Evolutionary conservation across 192 early-diverging fungal genomes (phyloP).

Genomic region (Backusella morwellensis): DNA sequence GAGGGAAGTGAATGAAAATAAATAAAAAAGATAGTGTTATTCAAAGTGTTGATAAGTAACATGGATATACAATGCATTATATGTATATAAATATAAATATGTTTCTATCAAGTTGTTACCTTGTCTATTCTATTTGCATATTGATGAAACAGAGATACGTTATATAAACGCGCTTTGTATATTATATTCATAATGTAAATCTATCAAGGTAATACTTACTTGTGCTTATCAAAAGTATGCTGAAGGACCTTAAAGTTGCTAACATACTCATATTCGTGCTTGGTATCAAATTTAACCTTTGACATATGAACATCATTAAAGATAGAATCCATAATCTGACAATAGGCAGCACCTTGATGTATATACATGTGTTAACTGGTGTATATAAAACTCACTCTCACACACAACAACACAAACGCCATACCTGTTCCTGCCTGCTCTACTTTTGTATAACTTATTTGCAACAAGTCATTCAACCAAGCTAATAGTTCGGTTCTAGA

Average conservation of each 20-base stretch:
- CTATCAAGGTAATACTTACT: conserved; percentile 36
- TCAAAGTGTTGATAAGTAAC: no score
- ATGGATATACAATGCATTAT: neutral
- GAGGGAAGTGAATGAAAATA: neutral
- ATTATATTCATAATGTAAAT: neutral
- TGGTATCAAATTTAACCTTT: conserved; percentile 93
- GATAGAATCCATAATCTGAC: conserved; percentile 71
- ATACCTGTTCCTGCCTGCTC: conserved; percentile 92
- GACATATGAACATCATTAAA: conserved; percentile 75
- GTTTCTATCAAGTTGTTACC: conserved; percentile 33
- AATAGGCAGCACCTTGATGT: conserved; percentile 60
- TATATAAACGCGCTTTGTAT: conserved; percentile 7
- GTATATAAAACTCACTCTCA: neutral
- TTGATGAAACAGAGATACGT: neutral
- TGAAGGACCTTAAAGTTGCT: conserved; percentile 96
- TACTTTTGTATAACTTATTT: conserved; percentile 88
- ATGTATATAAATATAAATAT: neutral
- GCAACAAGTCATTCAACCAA: conserved; percentile 94
- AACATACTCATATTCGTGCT: conserved; percentile 96
- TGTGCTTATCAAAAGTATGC: conserved; percentile 81
- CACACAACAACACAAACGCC: neutral
- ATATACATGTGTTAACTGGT: neutral
- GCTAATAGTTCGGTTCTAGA: conserved; percentile 88
- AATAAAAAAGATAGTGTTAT: neutral
- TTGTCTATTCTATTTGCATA: conserved; percentile 66